These are phyloP conservation scores for Lepidium didymum DNA, from an alignment of 345 rosid species.

Conservation along the genomic window DNA sequence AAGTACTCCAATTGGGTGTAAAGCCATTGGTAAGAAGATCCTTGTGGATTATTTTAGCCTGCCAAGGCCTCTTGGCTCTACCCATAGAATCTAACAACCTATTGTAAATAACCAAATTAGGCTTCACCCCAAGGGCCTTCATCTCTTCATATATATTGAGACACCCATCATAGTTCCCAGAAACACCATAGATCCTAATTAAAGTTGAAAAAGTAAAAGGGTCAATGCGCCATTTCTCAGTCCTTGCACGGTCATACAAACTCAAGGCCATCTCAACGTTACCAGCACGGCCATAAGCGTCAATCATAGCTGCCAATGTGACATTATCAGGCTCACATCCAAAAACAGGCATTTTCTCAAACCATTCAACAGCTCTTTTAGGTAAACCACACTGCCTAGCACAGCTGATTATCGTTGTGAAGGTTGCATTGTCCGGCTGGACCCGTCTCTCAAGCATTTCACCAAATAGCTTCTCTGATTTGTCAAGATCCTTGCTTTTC, in stretches of 20 bases:
- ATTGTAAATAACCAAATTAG: constrained; percentile 59
- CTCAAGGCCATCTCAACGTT: constrained; percentile 65
- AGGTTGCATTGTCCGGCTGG: constrained; percentile 66
- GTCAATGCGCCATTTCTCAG: constrained; percentile 77
- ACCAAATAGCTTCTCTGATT: constrained; percentile 61
- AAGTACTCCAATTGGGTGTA: constrained; percentile 54
- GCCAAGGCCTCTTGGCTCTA: constrained; percentile 95
- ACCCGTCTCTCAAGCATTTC: constrained; percentile 70
- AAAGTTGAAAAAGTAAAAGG: constrained; percentile 54
- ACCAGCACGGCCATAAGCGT: constrained; percentile 74
- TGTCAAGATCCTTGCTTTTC: constrained; percentile 54
- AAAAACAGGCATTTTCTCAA: constrained; percentile 68
- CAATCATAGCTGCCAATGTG: constrained; percentile 67
- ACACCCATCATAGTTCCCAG: constrained; percentile 84
- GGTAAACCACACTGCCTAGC: constrained; percentile 57
- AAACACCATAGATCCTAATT: constrained; percentile 56
- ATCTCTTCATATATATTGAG: constrained; percentile 87
- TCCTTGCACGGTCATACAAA: constrained; percentile 88
- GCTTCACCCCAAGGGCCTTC: constrained; percentile 76
- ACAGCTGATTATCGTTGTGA: constrained; percentile 68
- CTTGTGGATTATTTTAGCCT: constrained; percentile 56
- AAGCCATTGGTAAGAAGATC: constrained; percentile 63
- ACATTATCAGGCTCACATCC: constrained; percentile 66
- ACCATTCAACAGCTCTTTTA: constrained; percentile 73
- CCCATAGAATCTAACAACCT: constrained; percentile 87